Percentiles rank a stretch among this genome's conserved stretches.
phyloP scores from a whole-genome alignment of 2,329 filamentous ascomycete species.

The Acrocalymma vagum region DNA sequence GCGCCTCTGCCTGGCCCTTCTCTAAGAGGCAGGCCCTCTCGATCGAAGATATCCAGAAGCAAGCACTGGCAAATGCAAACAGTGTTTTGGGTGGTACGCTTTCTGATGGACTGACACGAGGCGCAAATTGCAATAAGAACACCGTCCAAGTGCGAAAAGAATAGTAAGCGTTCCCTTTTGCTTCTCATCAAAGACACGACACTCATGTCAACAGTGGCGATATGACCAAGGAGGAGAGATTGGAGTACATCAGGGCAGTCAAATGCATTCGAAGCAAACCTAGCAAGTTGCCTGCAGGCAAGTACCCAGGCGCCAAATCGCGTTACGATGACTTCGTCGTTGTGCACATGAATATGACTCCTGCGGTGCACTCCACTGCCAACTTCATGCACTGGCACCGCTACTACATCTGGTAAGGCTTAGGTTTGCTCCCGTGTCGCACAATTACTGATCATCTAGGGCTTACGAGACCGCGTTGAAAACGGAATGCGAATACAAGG shows the following conservation, averaged over 20 bases:
- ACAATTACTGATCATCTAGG: conserved; percentile 10
- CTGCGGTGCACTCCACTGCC: conserved; percentile 35
- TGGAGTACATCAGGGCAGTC: conserved; percentile 43
- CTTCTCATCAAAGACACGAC: background rate
- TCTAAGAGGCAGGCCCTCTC: conserved; percentile 28
- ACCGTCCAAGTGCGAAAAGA: conserved; percentile 54
- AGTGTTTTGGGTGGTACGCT: conserved; percentile 39
- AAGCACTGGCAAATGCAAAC: conserved; percentile 36
- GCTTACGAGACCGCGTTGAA: conserved; percentile 52
- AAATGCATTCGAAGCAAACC: conserved; percentile 38
- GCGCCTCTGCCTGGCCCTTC: conserved; percentile 26
- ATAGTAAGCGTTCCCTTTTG: conserved; percentile 43
- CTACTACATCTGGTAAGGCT: conserved; percentile 48
- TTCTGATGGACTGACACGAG: conserved; percentile 33
- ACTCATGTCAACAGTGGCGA: conserved; percentile 26
- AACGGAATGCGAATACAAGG: conserved; percentile 52
- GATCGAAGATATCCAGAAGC: conserved; percentile 32
- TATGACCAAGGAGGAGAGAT: conserved; percentile 36
- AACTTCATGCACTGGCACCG: conserved; percentile 52
- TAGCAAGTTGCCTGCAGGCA: conserved; percentile 31
- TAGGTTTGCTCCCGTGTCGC: too few relatives aligned
- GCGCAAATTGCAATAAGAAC: conserved; percentile 44
- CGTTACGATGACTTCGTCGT: conserved; percentile 46
- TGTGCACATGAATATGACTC: conserved; percentile 43
- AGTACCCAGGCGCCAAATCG: conserved; percentile 39